These are phyloP conservation scores for Hypoxylon perforatum DNA, from an alignment of 495 filamentous ascomycete species.

Conservation along the genomic window DNA sequence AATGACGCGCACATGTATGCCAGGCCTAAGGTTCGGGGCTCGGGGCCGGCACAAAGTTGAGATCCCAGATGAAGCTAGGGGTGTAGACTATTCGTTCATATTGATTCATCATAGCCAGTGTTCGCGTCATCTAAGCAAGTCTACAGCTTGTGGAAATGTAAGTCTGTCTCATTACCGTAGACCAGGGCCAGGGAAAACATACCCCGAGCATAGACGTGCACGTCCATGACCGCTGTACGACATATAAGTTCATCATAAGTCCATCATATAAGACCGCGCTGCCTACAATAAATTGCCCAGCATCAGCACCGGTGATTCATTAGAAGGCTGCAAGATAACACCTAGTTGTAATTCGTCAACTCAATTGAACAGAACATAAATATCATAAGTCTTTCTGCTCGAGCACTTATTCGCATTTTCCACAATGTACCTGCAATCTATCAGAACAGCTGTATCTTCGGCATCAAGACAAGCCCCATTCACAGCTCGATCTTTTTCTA, in stretches of 20 bases:
- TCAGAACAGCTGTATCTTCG: conserved; percentile 6
- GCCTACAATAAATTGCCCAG: conserved; percentile 7
- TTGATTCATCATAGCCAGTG: neutral
- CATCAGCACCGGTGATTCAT: conserved; percentile 23
- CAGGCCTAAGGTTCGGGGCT: neutral
- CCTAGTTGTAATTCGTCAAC: neutral
- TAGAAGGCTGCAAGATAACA: neutral
- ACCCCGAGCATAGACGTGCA: neutral
- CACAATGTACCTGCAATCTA: conserved; percentile 23
- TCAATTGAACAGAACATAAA: conserved; percentile 9
- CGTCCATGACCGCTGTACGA: neutral
- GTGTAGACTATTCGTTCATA: neutral
- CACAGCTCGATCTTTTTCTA: conserved; percentile 5
- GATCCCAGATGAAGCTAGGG: neutral
- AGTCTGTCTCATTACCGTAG: neutral
- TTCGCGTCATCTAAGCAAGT: neutral
- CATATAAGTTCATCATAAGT: conserved; percentile 12
- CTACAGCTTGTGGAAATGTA: neutral
- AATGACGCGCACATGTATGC: conserved; percentile 1
- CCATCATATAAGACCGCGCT: neutral
- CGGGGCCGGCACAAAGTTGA: neutral
- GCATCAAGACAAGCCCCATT: neutral
- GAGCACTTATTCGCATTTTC: neutral
- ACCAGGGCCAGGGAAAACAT: neutral
- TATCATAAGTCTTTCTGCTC: conserved; percentile 1